Conservation (phyloP, 208 protist genomes). For the Trypanosomatidae sp. region DNA sequence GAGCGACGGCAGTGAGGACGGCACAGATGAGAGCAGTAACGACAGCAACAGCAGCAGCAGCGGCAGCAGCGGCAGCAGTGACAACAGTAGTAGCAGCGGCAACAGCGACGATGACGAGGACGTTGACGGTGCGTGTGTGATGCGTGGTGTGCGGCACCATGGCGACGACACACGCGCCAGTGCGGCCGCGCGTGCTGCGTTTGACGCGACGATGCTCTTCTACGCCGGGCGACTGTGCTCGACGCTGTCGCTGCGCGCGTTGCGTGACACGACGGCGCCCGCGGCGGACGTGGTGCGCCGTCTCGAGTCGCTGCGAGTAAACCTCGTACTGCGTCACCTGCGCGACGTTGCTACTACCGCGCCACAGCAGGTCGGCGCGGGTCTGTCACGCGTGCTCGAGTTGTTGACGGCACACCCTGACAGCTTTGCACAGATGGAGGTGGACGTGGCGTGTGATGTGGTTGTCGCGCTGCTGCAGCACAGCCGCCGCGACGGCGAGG, state of each 20-base stretch:
- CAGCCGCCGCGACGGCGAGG: constrained; percentile 41
- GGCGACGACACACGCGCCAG: constrained; percentile 7
- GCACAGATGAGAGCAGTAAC: too few species aligned
- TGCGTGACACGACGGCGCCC: constrained; percentile 26
- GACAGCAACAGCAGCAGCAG: too few species aligned
- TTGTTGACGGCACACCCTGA: constrained; percentile 47
- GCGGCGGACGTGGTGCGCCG: constrained; percentile 28
- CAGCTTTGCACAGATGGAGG: constrained; percentile 62
- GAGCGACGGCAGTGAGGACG: too few species aligned
- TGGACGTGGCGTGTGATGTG: constrained; percentile 39
- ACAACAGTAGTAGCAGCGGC: too few species aligned
- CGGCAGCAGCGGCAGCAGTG: too few species aligned
- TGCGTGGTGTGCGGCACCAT: not conserved
- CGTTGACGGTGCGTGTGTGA: not conserved
- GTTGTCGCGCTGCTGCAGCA: constrained; percentile 36
- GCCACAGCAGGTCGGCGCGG: constrained; percentile 22
- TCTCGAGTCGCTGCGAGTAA: constrained; percentile 60
- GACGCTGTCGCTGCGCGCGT: constrained; percentile 20
- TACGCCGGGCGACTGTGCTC: constrained; percentile 33
- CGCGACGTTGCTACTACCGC: constrained; percentile 28
- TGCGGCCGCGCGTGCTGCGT: constrained; percentile 9
- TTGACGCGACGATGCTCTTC: constrained; percentile 20
- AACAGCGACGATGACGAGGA: too few species aligned
- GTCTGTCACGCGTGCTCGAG: constrained; percentile 31
- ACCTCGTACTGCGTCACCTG: constrained; percentile 52